Evolutionary conservation across 1,284 basidiomycete genomes (phyloP).

Genomic region (Cryptococcus depauperatus): DNA sequence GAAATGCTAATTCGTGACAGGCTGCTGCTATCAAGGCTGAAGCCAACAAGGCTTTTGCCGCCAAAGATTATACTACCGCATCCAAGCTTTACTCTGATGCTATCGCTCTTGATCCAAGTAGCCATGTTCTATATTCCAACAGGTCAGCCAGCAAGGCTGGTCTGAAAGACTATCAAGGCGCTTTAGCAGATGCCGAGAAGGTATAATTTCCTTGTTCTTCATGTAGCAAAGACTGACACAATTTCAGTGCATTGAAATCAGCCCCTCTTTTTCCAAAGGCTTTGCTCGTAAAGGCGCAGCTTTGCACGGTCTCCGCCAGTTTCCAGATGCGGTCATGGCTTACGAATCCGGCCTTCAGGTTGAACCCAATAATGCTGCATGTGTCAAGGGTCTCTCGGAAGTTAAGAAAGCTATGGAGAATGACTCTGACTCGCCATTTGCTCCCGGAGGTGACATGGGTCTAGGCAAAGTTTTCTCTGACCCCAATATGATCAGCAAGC

Average conservation of each 20-base stretch:
- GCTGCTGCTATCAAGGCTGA: constrained; percentile 69
- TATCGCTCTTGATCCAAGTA: constrained; percentile 69
- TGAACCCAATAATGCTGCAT: constrained; percentile 65
- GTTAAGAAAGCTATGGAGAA: constrained; percentile 59
- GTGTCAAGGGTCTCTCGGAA: constrained; percentile 80
- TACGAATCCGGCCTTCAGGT: constrained; percentile 64
- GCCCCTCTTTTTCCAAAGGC: constrained; percentile 82
- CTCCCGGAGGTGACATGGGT: constrained; percentile 47
- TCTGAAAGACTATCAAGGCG: constrained; percentile 66
- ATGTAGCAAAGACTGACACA: constrained; percentile 43
- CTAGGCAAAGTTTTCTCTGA: constrained; percentile 77
- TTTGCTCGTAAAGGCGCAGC: constrained; percentile 90
- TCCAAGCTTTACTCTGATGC: constrained; percentile 75
- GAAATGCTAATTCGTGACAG: constrained; percentile 21
- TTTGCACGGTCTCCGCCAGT: constrained; percentile 73
- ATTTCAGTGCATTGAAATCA: constrained; percentile 56
- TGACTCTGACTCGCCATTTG: constrained; percentile 23
- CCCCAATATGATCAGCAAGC: constrained; percentile 72
- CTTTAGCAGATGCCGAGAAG: constrained; percentile 84
- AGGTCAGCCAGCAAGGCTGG: constrained; percentile 82
- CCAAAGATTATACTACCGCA: constrained; percentile 84
- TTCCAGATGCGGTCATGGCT: constrained; percentile 67
- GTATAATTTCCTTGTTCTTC: constrained; percentile 45
- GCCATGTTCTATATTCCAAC: constrained; percentile 89
- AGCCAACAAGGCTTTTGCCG: constrained; percentile 92